Conservation (phyloP, 257 asterid species). For the Orobanche coerulescens region DNA sequence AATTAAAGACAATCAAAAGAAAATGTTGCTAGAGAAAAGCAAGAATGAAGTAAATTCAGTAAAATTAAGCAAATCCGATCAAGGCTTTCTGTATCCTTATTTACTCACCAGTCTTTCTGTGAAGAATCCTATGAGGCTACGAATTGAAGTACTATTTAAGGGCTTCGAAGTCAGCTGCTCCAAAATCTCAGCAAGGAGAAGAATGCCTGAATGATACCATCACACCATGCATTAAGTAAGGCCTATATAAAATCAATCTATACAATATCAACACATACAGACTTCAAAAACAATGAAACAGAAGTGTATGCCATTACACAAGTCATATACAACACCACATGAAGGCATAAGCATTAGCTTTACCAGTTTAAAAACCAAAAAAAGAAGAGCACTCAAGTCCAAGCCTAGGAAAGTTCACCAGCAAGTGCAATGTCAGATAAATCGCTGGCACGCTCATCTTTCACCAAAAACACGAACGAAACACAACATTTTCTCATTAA, state of each 20-base stretch:
- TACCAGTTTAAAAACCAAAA: neutral
- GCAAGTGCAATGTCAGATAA: neutral
- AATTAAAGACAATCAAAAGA: constrained; percentile 3
- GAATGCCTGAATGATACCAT: constrained; percentile 64
- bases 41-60: constrained; percentile 8
- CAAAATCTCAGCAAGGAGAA: constrained; percentile 71
- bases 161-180: constrained; percentile 46
- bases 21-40: neutral
- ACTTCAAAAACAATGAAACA: neutral
- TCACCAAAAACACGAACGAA: too few species aligned
- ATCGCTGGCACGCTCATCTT: too few species aligned
- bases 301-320: neutral
- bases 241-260: constrained; percentile 8
- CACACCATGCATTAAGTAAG: constrained; percentile 16
- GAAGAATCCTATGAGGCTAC: constrained; percentile 72
- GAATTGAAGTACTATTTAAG: constrained; percentile 48
- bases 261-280: neutral
- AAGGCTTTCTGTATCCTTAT: constrained; percentile 17
- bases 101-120: constrained; percentile 79
- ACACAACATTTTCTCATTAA: too few species aligned
- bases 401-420: constrained; percentile 12
- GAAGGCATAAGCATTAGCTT: neutral
- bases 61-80: neutral
- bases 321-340: neutral
- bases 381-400: neutral